phyloP scores from a whole-genome alignment of 169 alveolate species.

The Eimeria sp. region DNA sequence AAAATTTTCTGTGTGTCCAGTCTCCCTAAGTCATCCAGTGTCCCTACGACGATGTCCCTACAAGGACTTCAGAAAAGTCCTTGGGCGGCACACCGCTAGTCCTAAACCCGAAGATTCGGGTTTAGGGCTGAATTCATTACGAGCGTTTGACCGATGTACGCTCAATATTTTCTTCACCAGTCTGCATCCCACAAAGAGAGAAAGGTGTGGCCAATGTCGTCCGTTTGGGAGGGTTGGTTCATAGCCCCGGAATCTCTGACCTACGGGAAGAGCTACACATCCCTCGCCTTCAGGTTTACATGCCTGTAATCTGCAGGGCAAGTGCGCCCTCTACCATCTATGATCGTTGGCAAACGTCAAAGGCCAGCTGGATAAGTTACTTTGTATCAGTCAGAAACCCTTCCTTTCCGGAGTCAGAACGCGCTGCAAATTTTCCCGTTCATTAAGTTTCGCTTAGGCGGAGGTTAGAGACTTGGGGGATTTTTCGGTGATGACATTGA shows the following conservation, averaged over 20 bases:
- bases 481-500: neutral
- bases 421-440: neutral
- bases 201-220: neutral
- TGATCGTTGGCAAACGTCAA: neutral
- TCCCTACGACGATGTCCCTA: too few relatives aligned
- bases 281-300: neutral
- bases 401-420: neutral
- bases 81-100: too few relatives aligned
- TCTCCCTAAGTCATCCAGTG: neutral
- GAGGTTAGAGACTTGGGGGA: neutral
- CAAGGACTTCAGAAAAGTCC: too few relatives aligned
- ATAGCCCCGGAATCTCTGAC: neutral
- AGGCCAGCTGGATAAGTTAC: neutral
- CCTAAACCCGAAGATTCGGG: too few relatives aligned
- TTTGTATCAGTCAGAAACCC: neutral
- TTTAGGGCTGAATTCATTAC: too few relatives aligned
- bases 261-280: neutral
- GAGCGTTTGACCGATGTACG: neutral
- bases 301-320: slow-evolving; percentile 1
- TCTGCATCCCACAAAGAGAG: slow-evolving; percentile 37
- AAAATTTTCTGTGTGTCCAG: too few relatives aligned
- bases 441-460: neutral
- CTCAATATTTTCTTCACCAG: neutral
- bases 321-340: slow-evolving; percentile 1
- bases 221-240: neutral